Base-by-base conservation (phyloP, 768 basidiomycete genomes). In the Boletellus ananiceps region DNA sequence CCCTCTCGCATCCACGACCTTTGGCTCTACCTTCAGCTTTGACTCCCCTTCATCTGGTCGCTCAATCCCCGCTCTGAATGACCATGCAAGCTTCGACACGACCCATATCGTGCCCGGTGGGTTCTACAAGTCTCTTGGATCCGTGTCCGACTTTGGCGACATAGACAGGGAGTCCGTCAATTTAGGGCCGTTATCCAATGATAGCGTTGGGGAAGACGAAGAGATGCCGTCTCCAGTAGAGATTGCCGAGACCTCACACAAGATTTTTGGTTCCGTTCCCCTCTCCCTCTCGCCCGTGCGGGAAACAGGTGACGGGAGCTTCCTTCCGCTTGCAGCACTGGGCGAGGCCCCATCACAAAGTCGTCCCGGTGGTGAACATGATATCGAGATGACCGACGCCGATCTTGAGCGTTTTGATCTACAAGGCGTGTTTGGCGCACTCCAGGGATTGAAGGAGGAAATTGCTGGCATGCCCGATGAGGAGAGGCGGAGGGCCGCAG, bases 391-490 rank as follows among this genome's bases (percentile, higher is more conserved):
- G 21, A 42, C 50, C 12, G 72, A 74, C 25, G 70, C 66, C 51
- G 71, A 72, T 54, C 67, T 72, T 44, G 73, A 71, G 38, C 60
- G 71, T 27, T 84, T 88, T 61, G 87, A 89, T 66, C 62, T 89
- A 48, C 73, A 78, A 23, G 68, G 71, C 41, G 80, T 88, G 31
- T 60, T 89, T 8, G 72, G 72, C 15, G 76, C 78, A 1, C 70
- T 90, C 31, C 80, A 86, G 57, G 78, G 77, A 43, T 78, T 88
- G 77, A 86, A 86, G 61, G 79, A 78, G 19, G 86, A 90, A 69
- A 88, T 90, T 55, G 74, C 81, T 19, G 75, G 71, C 11, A 86
- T 90, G 69, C 68, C 72, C 5, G 74, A 83, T 55, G 74, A 72
- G 19, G 84, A 85, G 67, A 72, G 81, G 55, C 71, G 83, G 56